These are phyloP conservation scores for Lactarius trivialis DNA, from an alignment of 768 basidiomycete species.

Conservation along the genomic window DNA sequence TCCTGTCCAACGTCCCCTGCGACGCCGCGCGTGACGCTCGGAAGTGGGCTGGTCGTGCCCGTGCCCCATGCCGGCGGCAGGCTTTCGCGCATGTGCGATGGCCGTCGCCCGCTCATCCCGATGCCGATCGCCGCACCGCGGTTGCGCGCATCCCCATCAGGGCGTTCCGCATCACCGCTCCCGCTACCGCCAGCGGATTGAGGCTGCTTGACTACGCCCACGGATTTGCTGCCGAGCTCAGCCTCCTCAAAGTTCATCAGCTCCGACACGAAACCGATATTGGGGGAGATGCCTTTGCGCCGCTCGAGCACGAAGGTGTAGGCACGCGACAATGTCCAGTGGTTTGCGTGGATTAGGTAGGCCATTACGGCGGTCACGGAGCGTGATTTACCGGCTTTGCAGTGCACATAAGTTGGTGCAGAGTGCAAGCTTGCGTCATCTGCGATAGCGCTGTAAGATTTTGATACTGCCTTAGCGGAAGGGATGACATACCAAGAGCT, in stretches of 20 bases:
- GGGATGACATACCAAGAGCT: constrained; percentile 61
- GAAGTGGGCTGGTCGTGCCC: constrained; percentile 19
- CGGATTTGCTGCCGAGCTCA: constrained; percentile 72
- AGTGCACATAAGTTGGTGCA: constrained; percentile 90
- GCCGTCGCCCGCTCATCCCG: constrained; percentile 41
- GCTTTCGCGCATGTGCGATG: constrained; percentile 67
- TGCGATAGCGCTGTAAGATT: constrained; percentile 27
- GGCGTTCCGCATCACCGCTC: constrained; percentile 27
- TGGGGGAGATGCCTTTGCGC: constrained; percentile 91
- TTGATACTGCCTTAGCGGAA: background rate
- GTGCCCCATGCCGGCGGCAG: constrained; percentile 50
- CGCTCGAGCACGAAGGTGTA: constrained; percentile 90
- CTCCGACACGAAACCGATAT: constrained; percentile 96
- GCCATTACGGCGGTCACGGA: constrained; percentile 96
- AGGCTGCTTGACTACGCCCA: constrained; percentile 52
- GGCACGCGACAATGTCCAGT: constrained; percentile 89
- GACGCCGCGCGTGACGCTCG: constrained; percentile 27
- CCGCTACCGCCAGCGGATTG: constrained; percentile 32
- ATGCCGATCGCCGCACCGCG: constrained; percentile 32
- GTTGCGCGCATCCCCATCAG: constrained; percentile 29
- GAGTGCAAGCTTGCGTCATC: constrained; percentile 90
- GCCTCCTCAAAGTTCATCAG: constrained; percentile 95
- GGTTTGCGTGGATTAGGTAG: constrained; percentile 94
- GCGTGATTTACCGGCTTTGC: constrained; percentile 92
- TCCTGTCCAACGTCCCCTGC: constrained; percentile 72